These are phyloP conservation scores for Phytopythium delawarense DNA, from an alignment of 352 stramenopile species.

Conservation along the genomic window DNA sequence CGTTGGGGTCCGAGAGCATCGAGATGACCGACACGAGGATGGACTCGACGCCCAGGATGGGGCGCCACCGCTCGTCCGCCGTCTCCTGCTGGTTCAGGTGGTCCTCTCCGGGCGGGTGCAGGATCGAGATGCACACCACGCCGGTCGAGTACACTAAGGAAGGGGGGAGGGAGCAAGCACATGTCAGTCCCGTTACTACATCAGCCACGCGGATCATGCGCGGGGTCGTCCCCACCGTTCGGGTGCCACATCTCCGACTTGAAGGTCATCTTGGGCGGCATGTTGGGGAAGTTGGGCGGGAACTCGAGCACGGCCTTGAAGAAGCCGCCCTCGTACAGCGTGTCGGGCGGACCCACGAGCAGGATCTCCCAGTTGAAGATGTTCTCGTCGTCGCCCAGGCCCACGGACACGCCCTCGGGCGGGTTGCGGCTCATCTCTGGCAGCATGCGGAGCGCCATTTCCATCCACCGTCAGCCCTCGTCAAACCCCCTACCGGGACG, in stretches of 20 bases:
- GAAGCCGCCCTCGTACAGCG: slow-evolving; percentile 96
- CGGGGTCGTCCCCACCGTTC: slow-evolving; percentile 77
- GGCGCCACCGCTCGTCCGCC: slow-evolving; percentile 97
- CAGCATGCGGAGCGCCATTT: background rate
- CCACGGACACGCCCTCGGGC: slow-evolving; percentile 97
- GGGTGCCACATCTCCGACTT: slow-evolving; percentile 99
- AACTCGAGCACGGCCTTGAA: slow-evolving; percentile 98
- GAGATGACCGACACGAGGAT: slow-evolving; percentile 97
- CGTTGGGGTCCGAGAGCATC: slow-evolving; percentile 99
- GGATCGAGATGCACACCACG: slow-evolving; percentile 99
- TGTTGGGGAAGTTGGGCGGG: slow-evolving; percentile 98
- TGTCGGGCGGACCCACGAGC: slow-evolving; percentile 94
- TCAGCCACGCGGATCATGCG: background rate
- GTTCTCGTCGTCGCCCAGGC: slow-evolving; percentile 96
- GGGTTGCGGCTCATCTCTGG: slow-evolving; percentile 98
- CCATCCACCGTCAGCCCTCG: slow-evolving; percentile 8
- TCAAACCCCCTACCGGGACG: background rate
- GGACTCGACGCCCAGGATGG: slow-evolving; percentile 96
- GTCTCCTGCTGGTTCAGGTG: slow-evolving; percentile 97
- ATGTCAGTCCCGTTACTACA: background rate
- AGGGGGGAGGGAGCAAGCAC: no score
- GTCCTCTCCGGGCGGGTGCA: slow-evolving; percentile 98
- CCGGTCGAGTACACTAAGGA: slow-evolving; percentile 95
- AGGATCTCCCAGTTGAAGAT: slow-evolving; percentile 99
- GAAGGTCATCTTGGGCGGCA: slow-evolving; percentile 98